Percentiles rank a stretch among this genome's conserved stretches.
These are phyloP conservation scores for Inonotus obliquus DNA, from an alignment of 1,284 basidiomycete species.

Conservation along the genomic window DNA sequence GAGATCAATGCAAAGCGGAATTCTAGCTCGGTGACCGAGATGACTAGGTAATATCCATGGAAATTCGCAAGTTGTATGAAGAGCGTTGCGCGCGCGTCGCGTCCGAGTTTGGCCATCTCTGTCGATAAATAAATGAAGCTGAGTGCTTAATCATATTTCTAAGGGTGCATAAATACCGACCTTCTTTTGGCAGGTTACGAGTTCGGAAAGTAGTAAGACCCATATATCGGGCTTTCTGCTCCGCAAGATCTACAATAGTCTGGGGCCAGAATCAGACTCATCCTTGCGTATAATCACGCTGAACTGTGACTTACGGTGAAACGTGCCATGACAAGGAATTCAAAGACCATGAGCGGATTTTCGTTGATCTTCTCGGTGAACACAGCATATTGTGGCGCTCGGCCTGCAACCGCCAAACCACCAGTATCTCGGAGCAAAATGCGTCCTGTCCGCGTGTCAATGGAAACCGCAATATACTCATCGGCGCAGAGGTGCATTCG, in stretches of 20 bases:
- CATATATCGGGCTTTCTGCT: slow-evolving; percentile 72
- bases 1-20: slow-evolving; percentile 75
- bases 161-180: slow-evolving; percentile 29
- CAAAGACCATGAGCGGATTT: slow-evolving; percentile 49
- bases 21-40: slow-evolving; percentile 70
- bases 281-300: background rate
- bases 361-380: slow-evolving; percentile 60
- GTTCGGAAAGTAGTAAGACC: slow-evolving; percentile 63
- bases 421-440: slow-evolving; percentile 68
- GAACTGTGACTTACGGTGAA: slow-evolving; percentile 41
- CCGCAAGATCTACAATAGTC: slow-evolving; percentile 71
- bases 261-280: slow-evolving; percentile 25
- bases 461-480: slow-evolving; percentile 63
- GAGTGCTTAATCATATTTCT: background rate
- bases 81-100: slow-evolving; percentile 47
- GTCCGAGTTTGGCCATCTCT: slow-evolving; percentile 65
- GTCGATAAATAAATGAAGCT: background rate
- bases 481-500: slow-evolving; percentile 67
- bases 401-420: slow-evolving; percentile 67
- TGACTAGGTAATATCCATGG: slow-evolving; percentile 68
- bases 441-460: slow-evolving; percentile 69
- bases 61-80: slow-evolving; percentile 71
- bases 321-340: slow-evolving; percentile 49
- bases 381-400: slow-evolving; percentile 52
- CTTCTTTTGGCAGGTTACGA: slow-evolving; percentile 62